Evolutionary conservation across 345 rosid species (phyloP), one percentile per base, ranked within the genome.

Genomic region (Clausena lansium): DNA sequence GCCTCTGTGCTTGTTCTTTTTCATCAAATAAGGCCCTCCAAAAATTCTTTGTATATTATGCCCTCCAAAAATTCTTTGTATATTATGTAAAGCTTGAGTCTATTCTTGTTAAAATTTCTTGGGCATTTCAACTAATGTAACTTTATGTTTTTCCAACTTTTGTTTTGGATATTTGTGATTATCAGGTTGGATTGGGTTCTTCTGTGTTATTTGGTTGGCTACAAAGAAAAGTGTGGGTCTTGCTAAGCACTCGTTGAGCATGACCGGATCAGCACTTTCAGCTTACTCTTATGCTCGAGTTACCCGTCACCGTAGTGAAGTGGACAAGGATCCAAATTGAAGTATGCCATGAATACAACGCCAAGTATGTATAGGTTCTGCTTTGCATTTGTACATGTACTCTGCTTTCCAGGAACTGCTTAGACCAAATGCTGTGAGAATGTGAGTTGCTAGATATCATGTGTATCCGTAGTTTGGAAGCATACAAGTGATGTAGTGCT

Each of bases 141-240:
- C 30, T 27, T 64, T 28, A 2, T 2, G 9, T n/a, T 54, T 52
- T 22, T 47, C 7, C 5, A 33, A 50, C n/a, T 62, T 35, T 20
- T 71, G 67, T 14, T 65, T 50, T 33, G 55, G 66, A 64, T 77
- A 36, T 60, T 76, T 25, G 24, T 79, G 71, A 82, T 78, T 64
- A 67, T 79, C 92, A 96, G 98, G 97, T 82, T 94, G 99, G 99
- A 80, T 90, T 64, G 95, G 94, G 64, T 94, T 95, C 82, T 86
- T 95, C 82, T 91, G 87, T 82, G 78, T 76, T 50, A 81, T 88
- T 67, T 96, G 94, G 97, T 70, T 91, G 87, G 94, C 87, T 68
- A 80, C 87, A 28, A 89, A 81, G 85, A 93, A 89, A 80, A 82
- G 91, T 59, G 11, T 85, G 6, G 87, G 87, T 30, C 83, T 92